A percentile compares a stretch with the other conserved stretches of the same genome.
Conservation (phyloP, 208 protist genomes). For the Trichomonas gallinae region DNA sequence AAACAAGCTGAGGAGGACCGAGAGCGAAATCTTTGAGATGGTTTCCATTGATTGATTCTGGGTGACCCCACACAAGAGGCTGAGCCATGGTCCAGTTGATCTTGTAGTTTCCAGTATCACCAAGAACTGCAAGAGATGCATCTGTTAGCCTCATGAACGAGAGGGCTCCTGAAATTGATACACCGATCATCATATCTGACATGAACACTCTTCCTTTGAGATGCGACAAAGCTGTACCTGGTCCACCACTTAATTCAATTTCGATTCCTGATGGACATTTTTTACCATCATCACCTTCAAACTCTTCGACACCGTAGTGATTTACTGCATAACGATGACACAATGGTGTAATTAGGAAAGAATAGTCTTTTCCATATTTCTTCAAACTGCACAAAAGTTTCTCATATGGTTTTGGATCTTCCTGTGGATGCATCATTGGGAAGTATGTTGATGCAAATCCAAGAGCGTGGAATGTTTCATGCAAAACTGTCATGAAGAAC, state of each 20-base stretch:
- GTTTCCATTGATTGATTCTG: too few species aligned
- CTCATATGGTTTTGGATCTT: neutral
- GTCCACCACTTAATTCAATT: neutral
- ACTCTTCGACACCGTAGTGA: neutral
- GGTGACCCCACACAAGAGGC: neutral
- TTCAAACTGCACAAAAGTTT: neutral
- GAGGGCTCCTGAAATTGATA: neutral
- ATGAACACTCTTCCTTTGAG: neutral
- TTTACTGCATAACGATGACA: neutral
- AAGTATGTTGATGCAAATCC: neutral
- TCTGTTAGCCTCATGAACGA: neutral
- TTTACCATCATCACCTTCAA: neutral
- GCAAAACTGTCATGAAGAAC: too few species aligned
- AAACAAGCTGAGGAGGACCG: neutral
- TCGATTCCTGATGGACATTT: neutral
- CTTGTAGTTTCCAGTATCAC: neutral
- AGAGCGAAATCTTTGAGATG: neutral
- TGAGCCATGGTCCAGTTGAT: neutral
- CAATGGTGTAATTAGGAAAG: neutral
- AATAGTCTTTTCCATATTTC: neutral
- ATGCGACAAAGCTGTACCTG: neutral
- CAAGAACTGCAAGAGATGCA: neutral
- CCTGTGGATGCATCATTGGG: neutral
- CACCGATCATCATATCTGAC: neutral
- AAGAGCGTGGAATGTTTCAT: neutral